phyloP scores from a whole-genome alignment of 2,329 filamentous ascomycete species.

The Leptographium flavum region DNA sequence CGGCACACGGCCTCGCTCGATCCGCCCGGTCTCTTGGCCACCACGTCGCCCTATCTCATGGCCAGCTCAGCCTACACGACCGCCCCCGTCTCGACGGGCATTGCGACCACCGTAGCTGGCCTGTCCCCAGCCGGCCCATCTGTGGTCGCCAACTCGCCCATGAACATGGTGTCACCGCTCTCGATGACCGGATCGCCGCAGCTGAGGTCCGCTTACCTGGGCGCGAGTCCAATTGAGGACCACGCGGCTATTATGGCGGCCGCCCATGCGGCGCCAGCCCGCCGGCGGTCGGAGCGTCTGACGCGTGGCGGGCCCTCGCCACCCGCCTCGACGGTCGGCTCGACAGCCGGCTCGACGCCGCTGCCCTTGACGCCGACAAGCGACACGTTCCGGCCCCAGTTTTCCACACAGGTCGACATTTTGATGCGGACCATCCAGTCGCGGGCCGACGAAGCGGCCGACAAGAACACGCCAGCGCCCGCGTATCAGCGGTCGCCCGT shows the following conservation, averaged over 20 bases:
- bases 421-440: conserved; percentile 81
- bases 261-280: background rate
- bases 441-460: conserved; percentile 41
- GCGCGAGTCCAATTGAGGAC: background rate
- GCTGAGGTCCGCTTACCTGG: background rate
- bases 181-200: background rate
- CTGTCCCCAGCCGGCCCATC: background rate
- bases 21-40: background rate
- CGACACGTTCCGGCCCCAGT: conserved; percentile 26
- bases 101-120: background rate
- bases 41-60: background rate
- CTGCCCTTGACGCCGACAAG: background rate
- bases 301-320: background rate
- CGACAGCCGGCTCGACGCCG: background rate
- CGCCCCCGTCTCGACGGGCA: background rate
- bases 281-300: background rate
- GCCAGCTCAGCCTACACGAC: background rate
- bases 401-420: conserved; percentile 72
- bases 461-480: background rate
- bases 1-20: background rate
- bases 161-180: background rate
- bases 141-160: background rate
- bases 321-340: background rate
- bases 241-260: background rate
- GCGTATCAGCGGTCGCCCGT: background rate